Evolutionary conservation across 2,329 filamentous ascomycete genomes (phyloP).

Genomic region (Aspergillus amoenus): DNA sequence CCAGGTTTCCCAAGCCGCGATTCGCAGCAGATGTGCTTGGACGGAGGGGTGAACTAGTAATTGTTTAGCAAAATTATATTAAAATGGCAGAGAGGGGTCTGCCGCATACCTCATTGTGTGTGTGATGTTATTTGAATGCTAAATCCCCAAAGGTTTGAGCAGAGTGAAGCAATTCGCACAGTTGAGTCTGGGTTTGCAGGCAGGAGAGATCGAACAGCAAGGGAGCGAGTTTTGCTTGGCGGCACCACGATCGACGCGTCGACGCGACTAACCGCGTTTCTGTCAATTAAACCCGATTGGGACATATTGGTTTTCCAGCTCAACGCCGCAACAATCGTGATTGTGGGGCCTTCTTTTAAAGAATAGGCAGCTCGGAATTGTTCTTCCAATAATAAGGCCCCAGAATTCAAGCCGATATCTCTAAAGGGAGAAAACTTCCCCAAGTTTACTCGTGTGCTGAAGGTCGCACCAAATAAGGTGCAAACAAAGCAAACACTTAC

Average conservation of each 20-base stretch:
- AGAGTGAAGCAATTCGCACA: conserved; percentile 10
- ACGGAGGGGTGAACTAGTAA: conserved; percentile 73
- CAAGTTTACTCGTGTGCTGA: background rate
- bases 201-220: conserved; percentile 16
- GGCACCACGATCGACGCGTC: conserved; percentile 18
- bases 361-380: background rate
- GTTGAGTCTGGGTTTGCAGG: conserved; percentile 15
- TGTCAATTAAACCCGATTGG: conserved; percentile 37
- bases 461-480: conserved; percentile 16
- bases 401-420: background rate
- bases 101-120: conserved; percentile 33
- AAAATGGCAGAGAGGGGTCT: background rate
- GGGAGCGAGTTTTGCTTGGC: conserved; percentile 21
- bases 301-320: conserved; percentile 14
- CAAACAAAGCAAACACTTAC: conserved; percentile 29
- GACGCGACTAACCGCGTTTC: conserved; percentile 23
- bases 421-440: background rate
- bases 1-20: conserved; percentile 60
- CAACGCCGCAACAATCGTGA: background rate
- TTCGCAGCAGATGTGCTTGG: conserved; percentile 81
- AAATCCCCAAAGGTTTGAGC: conserved; percentile 5
- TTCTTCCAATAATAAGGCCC: background rate
- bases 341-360: background rate
- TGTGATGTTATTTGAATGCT: conserved; percentile 11
- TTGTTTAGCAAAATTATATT: background rate